Conservation (phyloP, 495 filamentous ascomycete species). For the Beverwykella pulmonaria region DNA sequence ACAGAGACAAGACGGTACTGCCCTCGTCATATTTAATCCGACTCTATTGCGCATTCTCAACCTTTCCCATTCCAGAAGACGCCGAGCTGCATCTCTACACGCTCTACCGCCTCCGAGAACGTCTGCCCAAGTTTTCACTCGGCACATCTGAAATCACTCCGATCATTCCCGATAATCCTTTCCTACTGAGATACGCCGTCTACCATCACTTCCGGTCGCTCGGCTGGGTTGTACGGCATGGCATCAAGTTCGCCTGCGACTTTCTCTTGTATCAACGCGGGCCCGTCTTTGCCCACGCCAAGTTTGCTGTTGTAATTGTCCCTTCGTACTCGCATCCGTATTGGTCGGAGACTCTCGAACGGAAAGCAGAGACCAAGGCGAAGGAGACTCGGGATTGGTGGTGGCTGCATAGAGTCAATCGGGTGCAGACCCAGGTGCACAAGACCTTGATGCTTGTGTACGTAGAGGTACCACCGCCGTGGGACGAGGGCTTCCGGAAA, state of each 20-base stretch:
- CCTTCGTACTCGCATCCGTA: constrained; percentile 77
- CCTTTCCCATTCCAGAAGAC: constrained; percentile 40
- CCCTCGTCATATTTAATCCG: constrained; percentile 42
- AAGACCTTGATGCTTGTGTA: constrained; percentile 88
- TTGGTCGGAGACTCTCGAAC: constrained; percentile 62
- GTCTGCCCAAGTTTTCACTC: constrained; percentile 67
- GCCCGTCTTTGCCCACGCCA: constrained; percentile 89
- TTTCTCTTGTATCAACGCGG: constrained; percentile 94
- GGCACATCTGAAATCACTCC: constrained; percentile 30
- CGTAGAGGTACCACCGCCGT: constrained; percentile 84
- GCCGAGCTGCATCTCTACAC: constrained; percentile 45
- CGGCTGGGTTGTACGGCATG: constrained; percentile 92
- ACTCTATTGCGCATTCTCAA: constrained; percentile 44
- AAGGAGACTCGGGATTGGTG: constrained; percentile 71
- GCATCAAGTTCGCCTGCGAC: constrained; percentile 93
- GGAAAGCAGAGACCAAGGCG: constrained; percentile 50
- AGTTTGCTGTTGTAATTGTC: constrained; percentile 83
- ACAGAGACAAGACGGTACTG: constrained; percentile 53
- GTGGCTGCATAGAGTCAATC: constrained; percentile 89
- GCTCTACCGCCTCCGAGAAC: constrained; percentile 57
- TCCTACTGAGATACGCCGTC: constrained; percentile 80
- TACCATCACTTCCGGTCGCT: constrained; percentile 97
- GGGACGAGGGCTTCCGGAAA: constrained; percentile 43
- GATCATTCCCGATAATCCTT: constrained; percentile 72
- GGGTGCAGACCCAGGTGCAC: constrained; percentile 83